These are phyloP conservation scores for Nitzschia sp. DNA, from an alignment of 108 stramenopile genomes.

Conservation along the genomic window DNA sequence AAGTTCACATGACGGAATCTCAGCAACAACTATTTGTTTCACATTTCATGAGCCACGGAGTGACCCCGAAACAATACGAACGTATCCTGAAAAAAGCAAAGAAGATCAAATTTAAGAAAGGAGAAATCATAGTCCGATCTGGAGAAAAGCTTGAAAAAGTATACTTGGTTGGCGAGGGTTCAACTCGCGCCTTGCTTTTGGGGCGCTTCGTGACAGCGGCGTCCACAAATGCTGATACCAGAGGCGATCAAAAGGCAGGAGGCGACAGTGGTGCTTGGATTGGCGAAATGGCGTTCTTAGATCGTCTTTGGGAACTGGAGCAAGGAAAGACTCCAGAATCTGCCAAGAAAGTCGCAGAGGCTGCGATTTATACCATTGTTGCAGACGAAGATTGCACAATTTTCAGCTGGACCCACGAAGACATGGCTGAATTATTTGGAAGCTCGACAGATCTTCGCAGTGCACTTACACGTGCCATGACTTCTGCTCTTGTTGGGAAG, in stretches of 20 bases:
- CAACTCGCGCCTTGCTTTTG: slow-evolving; percentile 56
- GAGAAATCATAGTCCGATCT: slow-evolving; percentile 51
- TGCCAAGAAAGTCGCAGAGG: slow-evolving; percentile 1
- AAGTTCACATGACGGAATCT: slow-evolving; percentile 47
- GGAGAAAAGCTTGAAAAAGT: slow-evolving; percentile 55
- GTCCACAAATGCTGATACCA: slow-evolving; percentile 27
- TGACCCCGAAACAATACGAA: slow-evolving; percentile 87
- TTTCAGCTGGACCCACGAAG: slow-evolving; percentile 72
- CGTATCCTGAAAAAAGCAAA: slow-evolving; percentile 41
- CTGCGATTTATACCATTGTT: slow-evolving; percentile 62
- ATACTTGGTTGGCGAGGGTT: slow-evolving; percentile 65
- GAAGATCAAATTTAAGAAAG: slow-evolving; percentile 35
- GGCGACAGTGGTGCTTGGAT: slow-evolving; percentile 87
- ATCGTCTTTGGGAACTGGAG: slow-evolving; percentile 52
- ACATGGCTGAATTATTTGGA: slow-evolving; percentile 74
- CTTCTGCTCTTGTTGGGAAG: slow-evolving; percentile 81
- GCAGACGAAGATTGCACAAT: slow-evolving; percentile 65
- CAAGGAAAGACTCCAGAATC: slow-evolving; percentile 22
- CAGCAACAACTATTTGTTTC: slow-evolving; percentile 68
- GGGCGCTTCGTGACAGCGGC: slow-evolving; percentile 73
- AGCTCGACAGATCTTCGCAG: slow-evolving; percentile 65
- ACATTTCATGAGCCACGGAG: slow-evolving; percentile 76
- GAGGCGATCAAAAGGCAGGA: slow-evolving; percentile 49
- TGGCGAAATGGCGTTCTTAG: slow-evolving; percentile 84
- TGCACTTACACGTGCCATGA: slow-evolving; percentile 82